Evolutionary conservation across 2,329 filamentous ascomycete species (phyloP).

Genomic region (Pyrenochaeta sp.): DNA sequence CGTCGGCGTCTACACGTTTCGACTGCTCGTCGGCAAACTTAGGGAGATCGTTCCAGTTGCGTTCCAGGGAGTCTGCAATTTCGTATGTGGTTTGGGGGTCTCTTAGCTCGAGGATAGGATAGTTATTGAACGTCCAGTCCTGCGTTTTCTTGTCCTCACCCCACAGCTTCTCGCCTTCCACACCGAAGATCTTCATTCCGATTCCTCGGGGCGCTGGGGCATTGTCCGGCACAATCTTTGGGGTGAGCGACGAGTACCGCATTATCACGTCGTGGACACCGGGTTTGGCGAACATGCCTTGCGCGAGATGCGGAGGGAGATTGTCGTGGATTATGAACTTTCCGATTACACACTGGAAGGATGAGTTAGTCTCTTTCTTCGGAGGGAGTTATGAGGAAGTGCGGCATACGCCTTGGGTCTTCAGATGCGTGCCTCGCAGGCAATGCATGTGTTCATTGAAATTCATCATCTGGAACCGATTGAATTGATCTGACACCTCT

Average conservation of each 20-base stretch:
- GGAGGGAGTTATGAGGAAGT: background rate
- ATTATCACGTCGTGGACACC: constrained; percentile 36
- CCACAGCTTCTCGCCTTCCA: constrained; percentile 48
- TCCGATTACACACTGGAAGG: constrained; percentile 50
- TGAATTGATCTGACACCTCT: constrained; percentile 56
- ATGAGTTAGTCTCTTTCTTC: background rate
- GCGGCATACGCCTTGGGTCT: constrained; percentile 53
- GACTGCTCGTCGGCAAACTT: constrained; percentile 48
- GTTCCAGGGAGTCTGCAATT: constrained; percentile 41
- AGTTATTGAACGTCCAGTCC: constrained; percentile 60
- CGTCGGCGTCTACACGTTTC: constrained; percentile 49
- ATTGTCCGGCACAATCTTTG: constrained; percentile 34
- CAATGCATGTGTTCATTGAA: constrained; percentile 51
- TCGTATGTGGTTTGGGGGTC: constrained; percentile 56
- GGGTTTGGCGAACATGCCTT: constrained; percentile 36
- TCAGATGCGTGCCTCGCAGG: constrained; percentile 52
- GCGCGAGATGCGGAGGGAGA: constrained; percentile 53
- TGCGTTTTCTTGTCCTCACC: constrained; percentile 44
- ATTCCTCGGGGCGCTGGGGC: constrained; percentile 56
- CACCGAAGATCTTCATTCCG: constrained; percentile 59
- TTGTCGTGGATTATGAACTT: constrained; percentile 53
- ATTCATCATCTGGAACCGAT: constrained; percentile 54
- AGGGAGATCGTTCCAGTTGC: constrained; percentile 34
- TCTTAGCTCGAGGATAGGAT: constrained; percentile 56
- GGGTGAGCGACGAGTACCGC: constrained; percentile 36